A percentile compares a stretch with the other conserved stretches of the same genome.
These are phyloP conservation scores for Dichotomopilus funicola DNA, from an alignment of 2,329 filamentous ascomycete genomes.

Conservation along the genomic window DNA sequence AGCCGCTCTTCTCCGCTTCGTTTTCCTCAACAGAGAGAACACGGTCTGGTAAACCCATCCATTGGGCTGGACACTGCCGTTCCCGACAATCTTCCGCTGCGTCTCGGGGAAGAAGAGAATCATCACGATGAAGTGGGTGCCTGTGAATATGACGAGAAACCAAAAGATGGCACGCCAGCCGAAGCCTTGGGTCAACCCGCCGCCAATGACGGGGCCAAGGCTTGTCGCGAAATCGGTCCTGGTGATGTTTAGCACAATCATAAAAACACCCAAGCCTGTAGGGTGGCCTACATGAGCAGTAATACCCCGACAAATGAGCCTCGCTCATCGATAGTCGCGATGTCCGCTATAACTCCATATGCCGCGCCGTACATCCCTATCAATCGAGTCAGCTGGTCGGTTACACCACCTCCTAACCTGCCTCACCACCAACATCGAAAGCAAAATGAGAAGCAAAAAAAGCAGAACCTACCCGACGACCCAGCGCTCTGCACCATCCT, in stretches of 20 bases:
- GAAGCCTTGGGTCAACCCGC: conserved; percentile 48
- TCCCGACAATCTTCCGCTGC: conserved; percentile 42
- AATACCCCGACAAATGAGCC: conserved; percentile 49
- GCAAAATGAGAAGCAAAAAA: not conserved
- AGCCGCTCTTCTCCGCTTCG: not conserved
- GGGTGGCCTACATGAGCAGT: conserved; percentile 33
- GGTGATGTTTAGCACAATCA: not conserved
- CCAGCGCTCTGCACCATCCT: conserved; percentile 40
- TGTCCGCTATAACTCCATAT: conserved; percentile 53
- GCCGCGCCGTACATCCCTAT: conserved; percentile 10
- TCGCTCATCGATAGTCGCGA: conserved; percentile 54
- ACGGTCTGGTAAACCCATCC: conserved; percentile 30
- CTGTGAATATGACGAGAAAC: conserved; percentile 47
- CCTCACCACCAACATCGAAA: not conserved
- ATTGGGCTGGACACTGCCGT: conserved; percentile 43
- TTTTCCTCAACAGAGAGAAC: conserved; percentile 17
- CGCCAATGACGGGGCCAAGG: conserved; percentile 52
- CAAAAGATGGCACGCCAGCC: conserved; percentile 58
- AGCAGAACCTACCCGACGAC: not conserved
- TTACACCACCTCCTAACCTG: not conserved
- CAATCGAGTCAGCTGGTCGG: not conserved
- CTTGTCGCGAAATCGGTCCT: conserved; percentile 32
- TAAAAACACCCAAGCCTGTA: not conserved
- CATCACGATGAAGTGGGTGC: conserved; percentile 37
- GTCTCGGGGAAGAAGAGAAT: conserved; percentile 49